Evolutionary conservation across 441 rosid species (phyloP).

Genomic region (Manihot esculenta): DNA sequence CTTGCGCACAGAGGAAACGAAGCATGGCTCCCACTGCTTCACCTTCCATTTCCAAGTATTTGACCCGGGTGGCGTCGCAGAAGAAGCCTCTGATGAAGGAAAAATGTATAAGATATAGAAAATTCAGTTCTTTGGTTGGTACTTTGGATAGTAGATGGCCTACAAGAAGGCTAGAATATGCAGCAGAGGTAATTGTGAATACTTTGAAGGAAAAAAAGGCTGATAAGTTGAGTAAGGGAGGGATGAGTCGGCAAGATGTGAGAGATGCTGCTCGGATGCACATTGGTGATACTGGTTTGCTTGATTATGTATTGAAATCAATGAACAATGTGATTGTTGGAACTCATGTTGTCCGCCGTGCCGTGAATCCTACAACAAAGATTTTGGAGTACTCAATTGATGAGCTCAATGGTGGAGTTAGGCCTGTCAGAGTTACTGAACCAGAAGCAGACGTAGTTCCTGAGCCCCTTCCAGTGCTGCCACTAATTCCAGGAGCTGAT

Average conservation of each 20-base stretch:
- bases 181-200: slow-evolving; percentile 75
- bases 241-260: slow-evolving; percentile 89
- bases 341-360: slow-evolving; percentile 48
- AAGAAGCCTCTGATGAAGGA: slow-evolving; percentile 37
- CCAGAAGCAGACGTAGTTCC: slow-evolving; percentile 20
- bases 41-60: slow-evolving; percentile 28
- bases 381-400: slow-evolving; percentile 71
- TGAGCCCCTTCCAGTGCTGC: slow-evolving; percentile 16
- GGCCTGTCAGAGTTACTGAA: slow-evolving; percentile 16
- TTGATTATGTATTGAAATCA: slow-evolving; percentile 80
- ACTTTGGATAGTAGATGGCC: slow-evolving; percentile 87
- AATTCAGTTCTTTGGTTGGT: slow-evolving; percentile 43
- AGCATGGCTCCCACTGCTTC: slow-evolving; percentile 18
- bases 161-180: slow-evolving; percentile 62
- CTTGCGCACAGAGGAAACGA: slow-evolving; percentile 39
- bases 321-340: slow-evolving; percentile 79
- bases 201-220: slow-evolving; percentile 56
- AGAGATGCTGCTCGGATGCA: slow-evolving; percentile 88
- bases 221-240: slow-evolving; percentile 30
- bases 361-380: slow-evolving; percentile 58
- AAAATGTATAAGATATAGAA: slow-evolving; percentile 39
- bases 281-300: slow-evolving; percentile 89
- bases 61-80: slow-evolving; percentile 24
- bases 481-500: slow-evolving; percentile 43
- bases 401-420: slow-evolving; percentile 37